Conservation (phyloP, 106 monocot species). For the Allium cepa region DNA sequence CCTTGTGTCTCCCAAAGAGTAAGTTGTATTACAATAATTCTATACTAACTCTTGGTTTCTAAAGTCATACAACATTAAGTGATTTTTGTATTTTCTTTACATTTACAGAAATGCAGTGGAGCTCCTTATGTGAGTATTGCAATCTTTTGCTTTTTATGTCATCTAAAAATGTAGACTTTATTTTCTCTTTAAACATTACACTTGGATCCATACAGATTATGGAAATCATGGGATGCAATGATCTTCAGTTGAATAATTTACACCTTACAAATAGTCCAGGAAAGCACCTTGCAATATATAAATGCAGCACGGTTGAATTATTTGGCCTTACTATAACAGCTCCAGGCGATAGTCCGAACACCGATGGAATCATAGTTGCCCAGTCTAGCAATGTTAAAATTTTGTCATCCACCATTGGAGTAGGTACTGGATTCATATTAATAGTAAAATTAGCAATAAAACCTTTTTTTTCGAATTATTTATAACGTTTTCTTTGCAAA, state of each 20-base stretch:
- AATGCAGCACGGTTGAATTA: neutral
- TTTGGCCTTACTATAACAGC: conserved; percentile 7
- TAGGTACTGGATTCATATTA: neutral
- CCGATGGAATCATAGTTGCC: conserved; percentile 12
- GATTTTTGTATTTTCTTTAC: neutral
- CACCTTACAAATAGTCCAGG: conserved; percentile 11
- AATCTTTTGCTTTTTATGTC: neutral
- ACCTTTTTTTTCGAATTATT: too few species aligned
- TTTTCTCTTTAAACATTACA: too few species aligned
- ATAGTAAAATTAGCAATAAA: neutral
- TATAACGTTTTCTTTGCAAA: too few species aligned
- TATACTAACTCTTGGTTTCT: neutral
- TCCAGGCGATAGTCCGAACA: conserved; percentile 12
- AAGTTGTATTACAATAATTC: neutral
- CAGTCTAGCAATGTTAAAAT: conserved; percentile 10
- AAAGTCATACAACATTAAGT: neutral
- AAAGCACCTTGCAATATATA: conserved; percentile 12
- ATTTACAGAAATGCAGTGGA: neutral
- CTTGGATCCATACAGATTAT: conserved; percentile 3
- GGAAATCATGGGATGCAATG: conserved; percentile 8
- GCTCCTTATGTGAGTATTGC: conserved; percentile 10
- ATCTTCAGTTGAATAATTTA: conserved; percentile 2
- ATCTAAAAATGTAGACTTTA: neutral
- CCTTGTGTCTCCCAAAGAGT: neutral
- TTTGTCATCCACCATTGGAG: conserved; percentile 7